phyloP scores from a whole-genome alignment of 2,329 filamentous ascomycete genomes.

The Immersiporthe knoxdaviesiana region DNA sequence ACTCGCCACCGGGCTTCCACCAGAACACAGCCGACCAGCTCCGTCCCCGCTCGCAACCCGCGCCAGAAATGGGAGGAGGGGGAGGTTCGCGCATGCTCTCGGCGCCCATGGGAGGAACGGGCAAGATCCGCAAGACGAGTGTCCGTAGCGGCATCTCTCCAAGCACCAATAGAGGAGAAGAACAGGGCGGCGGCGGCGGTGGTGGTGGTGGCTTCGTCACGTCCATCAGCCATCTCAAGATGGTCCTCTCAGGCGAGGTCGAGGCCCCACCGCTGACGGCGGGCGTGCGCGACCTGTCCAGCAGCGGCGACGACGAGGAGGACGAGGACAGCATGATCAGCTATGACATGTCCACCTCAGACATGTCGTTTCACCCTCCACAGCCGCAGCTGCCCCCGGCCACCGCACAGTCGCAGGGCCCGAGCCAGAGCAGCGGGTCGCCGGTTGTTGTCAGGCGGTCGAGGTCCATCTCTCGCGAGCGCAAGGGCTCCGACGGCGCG shows the following conservation, averaged over 20 bases:
- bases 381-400: conserved; percentile 32
- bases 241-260: conserved; percentile 59
- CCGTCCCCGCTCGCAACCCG: conserved; percentile 52
- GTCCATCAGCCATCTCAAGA: conserved; percentile 67
- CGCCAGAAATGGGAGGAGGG: conserved; percentile 31
- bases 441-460: conserved; percentile 32
- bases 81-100: conserved; percentile 29
- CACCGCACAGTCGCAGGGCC: conserved; percentile 38
- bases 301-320: conserved; percentile 53
- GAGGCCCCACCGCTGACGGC: conserved; percentile 42
- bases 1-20: conserved; percentile 48
- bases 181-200: conserved; percentile 38
- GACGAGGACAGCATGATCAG: conserved; percentile 62
- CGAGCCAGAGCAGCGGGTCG: conserved; percentile 37
- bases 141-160: conserved; percentile 56
- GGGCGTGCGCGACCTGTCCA: conserved; percentile 51
- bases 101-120: conserved; percentile 36
- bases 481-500: conserved; percentile 35
- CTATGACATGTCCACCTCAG: conserved; percentile 69
- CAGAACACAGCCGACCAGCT: conserved; percentile 53
- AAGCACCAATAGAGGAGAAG: conserved; percentile 38
- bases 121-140: conserved; percentile 58
- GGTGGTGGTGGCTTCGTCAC: conserved; percentile 57
- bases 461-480: conserved; percentile 39
- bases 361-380: conserved; percentile 62